Percentiles rank a stretch among this genome's conserved stretches.
These are phyloP conservation scores for Pulveroboletus ravenelii DNA, from an alignment of 768 basidiomycete species.

Conservation along the genomic window DNA sequence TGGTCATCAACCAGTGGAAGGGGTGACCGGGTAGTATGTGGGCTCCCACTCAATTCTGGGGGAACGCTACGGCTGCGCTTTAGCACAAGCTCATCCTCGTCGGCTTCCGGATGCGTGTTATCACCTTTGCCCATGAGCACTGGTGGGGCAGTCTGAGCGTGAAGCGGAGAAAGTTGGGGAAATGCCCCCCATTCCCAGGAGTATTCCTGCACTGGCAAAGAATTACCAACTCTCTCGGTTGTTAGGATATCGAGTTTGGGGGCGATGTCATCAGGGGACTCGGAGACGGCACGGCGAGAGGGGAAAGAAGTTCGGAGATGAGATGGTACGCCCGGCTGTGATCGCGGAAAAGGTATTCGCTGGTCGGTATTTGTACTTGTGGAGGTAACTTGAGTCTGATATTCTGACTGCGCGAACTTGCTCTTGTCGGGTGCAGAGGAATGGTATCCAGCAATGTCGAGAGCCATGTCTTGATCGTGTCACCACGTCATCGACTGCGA, in stretches of 20 bases:
- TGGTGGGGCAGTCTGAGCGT: conserved; percentile 39
- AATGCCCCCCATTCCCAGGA: conserved; percentile 95
- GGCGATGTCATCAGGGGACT: conserved; percentile 50
- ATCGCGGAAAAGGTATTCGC: conserved; percentile 20
- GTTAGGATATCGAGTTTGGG: conserved; percentile 6
- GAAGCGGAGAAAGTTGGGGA: conserved; percentile 72
- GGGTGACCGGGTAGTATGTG: conserved; percentile 22
- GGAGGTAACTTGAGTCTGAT: conserved; percentile 10
- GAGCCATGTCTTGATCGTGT: conserved; percentile 54
- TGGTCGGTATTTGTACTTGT: background rate
- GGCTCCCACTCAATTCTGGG: conserved; percentile 45
- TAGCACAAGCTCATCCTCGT: conserved; percentile 24
- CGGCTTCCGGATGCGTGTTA: conserved; percentile 3
- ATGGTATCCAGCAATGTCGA: conserved; percentile 85
- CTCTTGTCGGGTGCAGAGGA: conserved; percentile 13
- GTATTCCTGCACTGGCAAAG: conserved; percentile 55
- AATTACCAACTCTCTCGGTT: conserved; percentile 1
- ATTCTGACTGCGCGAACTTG: background rate
- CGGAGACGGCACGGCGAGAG: conserved; percentile 53
- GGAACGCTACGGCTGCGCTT: conserved; percentile 56
- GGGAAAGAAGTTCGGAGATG: conserved; percentile 31
- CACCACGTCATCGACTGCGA: conserved; percentile 1
- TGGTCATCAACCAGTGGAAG: conserved; percentile 20
- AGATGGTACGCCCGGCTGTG: conserved; percentile 15
- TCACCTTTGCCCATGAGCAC: conserved; percentile 15